These are phyloP conservation scores for Pseudogymnoascus sp. DNA, from an alignment of 2,329 filamentous ascomycete genomes.

Conservation along the genomic window DNA sequence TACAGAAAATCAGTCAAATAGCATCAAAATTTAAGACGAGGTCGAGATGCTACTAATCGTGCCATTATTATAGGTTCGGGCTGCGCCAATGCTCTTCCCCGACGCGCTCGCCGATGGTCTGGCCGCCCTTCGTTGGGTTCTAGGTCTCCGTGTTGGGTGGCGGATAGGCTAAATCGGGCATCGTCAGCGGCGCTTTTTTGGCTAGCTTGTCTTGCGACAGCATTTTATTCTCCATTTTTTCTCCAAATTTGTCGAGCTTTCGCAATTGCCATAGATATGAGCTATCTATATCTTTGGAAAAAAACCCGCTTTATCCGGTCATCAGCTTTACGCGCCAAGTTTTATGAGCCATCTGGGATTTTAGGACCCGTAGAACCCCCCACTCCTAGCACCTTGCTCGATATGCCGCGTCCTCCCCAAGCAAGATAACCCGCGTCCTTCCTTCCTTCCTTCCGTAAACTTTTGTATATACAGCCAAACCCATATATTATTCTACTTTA, in stretches of 20 bases:
- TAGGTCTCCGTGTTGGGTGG: neutral
- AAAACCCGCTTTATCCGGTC: neutral
- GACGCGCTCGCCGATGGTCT: neutral
- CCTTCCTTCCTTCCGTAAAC: slow-evolving; percentile 13
- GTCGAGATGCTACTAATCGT: neutral
- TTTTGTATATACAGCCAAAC: neutral
- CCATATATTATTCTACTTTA: neutral
- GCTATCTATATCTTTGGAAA: neutral
- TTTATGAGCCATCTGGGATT: neutral
- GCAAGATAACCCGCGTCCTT: neutral
- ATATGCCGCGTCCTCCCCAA: neutral
- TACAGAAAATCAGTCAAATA: neutral
- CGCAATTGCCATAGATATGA: slow-evolving; percentile 6
- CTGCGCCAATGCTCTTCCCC: neutral
- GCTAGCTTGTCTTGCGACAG: neutral
- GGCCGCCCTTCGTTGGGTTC: slow-evolving; percentile 5
- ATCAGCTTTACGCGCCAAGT: neutral
- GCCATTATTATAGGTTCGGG: neutral
- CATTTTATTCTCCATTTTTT: slow-evolving; percentile 5
- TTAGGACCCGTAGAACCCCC: neutral
- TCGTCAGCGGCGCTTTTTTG: neutral
- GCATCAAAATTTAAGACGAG: neutral
- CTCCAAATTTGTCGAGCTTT: neutral
- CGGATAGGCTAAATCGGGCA: slow-evolving; percentile 8
- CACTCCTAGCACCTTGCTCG: slow-evolving; percentile 5